Evolutionary conservation across 345 rosid genomes (phyloP).

Genomic region (Linum lewisii): DNA sequence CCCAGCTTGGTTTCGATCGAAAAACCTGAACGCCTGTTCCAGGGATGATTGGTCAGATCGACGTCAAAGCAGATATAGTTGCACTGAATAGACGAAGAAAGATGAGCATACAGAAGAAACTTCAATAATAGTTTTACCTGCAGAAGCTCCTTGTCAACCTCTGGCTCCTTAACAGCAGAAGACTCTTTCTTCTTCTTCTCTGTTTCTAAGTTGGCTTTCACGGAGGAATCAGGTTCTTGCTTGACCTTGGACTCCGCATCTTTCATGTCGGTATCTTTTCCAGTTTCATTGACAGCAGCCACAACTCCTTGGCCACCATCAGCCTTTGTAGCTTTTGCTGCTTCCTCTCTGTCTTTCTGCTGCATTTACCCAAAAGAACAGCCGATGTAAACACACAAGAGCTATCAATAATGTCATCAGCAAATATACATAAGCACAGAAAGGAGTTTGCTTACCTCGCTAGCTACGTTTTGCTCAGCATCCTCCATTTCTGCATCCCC

Average conservation of each 20-base stretch:
- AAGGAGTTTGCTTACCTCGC: neutral
- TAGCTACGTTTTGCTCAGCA: neutral
- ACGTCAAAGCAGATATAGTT: neutral
- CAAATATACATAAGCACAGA: neutral
- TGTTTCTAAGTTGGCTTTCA: conserved; percentile 23
- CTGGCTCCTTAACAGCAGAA: conserved; percentile 23
- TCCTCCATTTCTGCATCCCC: conserved; percentile 26
- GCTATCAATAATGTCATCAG: neutral
- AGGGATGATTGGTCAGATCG: neutral
- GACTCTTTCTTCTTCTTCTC: conserved; percentile 24
- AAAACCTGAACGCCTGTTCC: conserved; percentile 85
- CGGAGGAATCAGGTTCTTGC: conserved; percentile 21
- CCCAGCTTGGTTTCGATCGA: conserved; percentile 82
- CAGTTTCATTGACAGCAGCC: conserved; percentile 10
- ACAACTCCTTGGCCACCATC: neutral
- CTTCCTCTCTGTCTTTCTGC: neutral
- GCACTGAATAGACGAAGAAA: neutral
- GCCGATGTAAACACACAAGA: too few species aligned
- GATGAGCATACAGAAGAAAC: neutral
- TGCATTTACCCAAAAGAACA: neutral
- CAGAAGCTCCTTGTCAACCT: conserved; percentile 61
- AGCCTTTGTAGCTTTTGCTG: neutral
- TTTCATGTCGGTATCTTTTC: conserved; percentile 22
- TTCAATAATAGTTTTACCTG: conserved; percentile 38
- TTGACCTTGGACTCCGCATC: conserved; percentile 27